Conservation (phyloP, 1,284 basidiomycete genomes). For the Coniferiporia weirii region DNA sequence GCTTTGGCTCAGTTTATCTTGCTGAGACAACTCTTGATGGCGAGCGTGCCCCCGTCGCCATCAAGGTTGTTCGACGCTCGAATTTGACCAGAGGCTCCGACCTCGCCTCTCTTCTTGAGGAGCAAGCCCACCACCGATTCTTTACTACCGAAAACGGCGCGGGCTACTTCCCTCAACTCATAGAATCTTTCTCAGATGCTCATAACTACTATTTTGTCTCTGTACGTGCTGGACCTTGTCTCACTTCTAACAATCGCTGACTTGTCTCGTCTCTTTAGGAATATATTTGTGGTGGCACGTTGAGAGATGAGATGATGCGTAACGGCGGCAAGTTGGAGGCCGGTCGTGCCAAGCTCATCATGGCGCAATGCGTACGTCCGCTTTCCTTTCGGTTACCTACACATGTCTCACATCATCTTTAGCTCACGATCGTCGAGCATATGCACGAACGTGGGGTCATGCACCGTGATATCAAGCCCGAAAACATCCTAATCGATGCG, state of each 20-base stretch:
- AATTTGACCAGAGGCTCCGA: neutral
- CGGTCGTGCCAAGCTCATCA: neutral
- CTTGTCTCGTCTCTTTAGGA: neutral
- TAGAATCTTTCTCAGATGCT: slow-evolving; percentile 4
- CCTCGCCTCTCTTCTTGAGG: neutral
- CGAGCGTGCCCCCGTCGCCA: slow-evolving; percentile 2
- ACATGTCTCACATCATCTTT: no score
- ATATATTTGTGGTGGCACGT: neutral
- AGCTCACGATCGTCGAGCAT: neutral
- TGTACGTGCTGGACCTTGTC: no score
- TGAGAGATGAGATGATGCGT: slow-evolving; percentile 6
- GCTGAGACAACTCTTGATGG: neutral
- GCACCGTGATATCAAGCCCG: slow-evolving; percentile 62
- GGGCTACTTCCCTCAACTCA: neutral
- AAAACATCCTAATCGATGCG: slow-evolving; percentile 53
- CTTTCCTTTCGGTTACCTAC: no score
- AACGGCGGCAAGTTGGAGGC: neutral
- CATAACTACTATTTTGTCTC: slow-evolving; percentile 6
- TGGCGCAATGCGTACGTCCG: neutral
- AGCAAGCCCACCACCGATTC: neutral
- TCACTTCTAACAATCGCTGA: no score
- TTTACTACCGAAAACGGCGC: neutral
- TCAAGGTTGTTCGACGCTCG: neutral
- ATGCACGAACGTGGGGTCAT: slow-evolving; percentile 41
- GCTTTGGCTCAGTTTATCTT: neutral